Evolutionary conservation across 129 eudicot species (phyloP).

Genomic region (Flaveria linearis): DNA sequence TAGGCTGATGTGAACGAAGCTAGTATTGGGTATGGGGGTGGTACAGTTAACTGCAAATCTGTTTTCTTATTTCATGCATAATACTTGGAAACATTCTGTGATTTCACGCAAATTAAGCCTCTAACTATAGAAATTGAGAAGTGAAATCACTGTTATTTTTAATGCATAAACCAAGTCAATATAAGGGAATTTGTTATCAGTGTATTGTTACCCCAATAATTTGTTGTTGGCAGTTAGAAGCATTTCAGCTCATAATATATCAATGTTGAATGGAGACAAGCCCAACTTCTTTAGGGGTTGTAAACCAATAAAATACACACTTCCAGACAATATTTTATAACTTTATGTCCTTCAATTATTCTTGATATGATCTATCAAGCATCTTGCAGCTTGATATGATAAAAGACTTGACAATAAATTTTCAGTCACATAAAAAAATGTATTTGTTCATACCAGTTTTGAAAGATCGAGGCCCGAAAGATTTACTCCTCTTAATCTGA

Average conservation of each 20-base stretch:
- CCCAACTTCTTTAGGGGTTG: constrained; percentile 3
- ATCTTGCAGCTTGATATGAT: constrained; percentile 8
- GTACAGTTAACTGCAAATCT: neutral
- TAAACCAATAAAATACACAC: neutral
- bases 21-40: neutral
- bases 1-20: neutral
- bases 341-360: constrained; percentile 5
- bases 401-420: constrained; percentile 4
- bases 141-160: neutral
- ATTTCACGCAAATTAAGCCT: neutral
- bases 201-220: neutral
- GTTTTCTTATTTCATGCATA: neutral
- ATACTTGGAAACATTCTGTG: neutral
- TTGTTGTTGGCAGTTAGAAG: constrained; percentile 1
- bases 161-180: neutral
- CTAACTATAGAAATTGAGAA: neutral
- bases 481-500: constrained; percentile 88
- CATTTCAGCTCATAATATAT: neutral
- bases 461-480: constrained; percentile 96
- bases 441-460: constrained; percentile 63
- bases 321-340: constrained; percentile 6
- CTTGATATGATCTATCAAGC: constrained; percentile 4
- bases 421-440: constrained; percentile 9
- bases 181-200: constrained; percentile 1
- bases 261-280: neutral